Evolutionary conservation across 2,329 filamentous ascomycete species (phyloP), one percentile per base, ranked within the genome.

Genomic region (Alternaria sp.): DNA sequence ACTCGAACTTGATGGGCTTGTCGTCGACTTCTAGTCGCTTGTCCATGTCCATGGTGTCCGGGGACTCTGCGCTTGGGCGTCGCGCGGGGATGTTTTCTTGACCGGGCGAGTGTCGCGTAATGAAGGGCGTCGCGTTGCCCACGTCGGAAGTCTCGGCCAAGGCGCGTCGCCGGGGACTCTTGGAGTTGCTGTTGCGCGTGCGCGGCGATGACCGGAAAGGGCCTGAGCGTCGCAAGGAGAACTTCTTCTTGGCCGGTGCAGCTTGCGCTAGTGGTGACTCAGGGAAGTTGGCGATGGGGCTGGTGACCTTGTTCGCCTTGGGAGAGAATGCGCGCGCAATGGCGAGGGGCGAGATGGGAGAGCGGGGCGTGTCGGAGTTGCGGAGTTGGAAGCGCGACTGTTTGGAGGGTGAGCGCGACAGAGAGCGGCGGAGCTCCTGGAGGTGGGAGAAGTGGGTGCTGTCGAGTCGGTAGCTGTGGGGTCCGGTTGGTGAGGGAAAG

Each of bases 341-440:
- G 11, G 76, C 79, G 26, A 83, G 79, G 12, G 82, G 82, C 20
- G 82, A 83, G 54, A 81, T 76, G 54, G 78, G 82, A 9, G 83
- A 82, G 58, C 75, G 71, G 25, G 77, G 75, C 45, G 76, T 73
- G 71, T 78, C 77, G 15, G 84, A 81, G 57, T 82, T 84, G 70
- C 88, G 83, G 57, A 96, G 83, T 60, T 88, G 86, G 78, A 96
- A 95, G 72, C 87, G 86, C 61, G 86, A 86, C 46, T 84, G 84
- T 79, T 96, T 97, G 30, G 95, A 97, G 11, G 95, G 95, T n/a
- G 95, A 97, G 73, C 94, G 88, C 61, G 94, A 97, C 67, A 97
- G 86, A 25, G 95, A 97, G 71, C 93, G 92, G 69, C 94, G 88
- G 62, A 97, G 85, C 74, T 93, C 92, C 76, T 93, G 88, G 67